Evolutionary conservation across 2,329 filamentous ascomycete species (phyloP).

Genomic region (Aspergillus awamori): DNA sequence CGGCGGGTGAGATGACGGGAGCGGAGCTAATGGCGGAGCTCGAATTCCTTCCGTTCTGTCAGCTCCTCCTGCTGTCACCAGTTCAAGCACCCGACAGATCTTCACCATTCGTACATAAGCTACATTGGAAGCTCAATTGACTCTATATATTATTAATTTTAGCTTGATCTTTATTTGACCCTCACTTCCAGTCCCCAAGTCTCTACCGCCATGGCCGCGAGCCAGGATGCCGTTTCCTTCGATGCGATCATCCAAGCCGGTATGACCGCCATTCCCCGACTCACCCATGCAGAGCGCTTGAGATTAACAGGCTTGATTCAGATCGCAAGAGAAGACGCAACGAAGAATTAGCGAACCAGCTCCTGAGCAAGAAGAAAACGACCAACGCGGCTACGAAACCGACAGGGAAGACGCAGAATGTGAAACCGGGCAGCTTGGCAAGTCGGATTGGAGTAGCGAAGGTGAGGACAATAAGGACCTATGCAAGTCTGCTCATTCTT

Average conservation of each 20-base stretch:
- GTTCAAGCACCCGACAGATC: not conserved
- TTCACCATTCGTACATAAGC: not conserved
- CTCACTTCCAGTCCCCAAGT: constrained; percentile 8
- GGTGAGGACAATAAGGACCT: constrained; percentile 37
- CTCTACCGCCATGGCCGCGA: constrained; percentile 37
- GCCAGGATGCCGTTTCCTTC: constrained; percentile 48
- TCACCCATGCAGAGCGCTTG: not conserved
- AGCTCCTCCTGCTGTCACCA: not conserved
- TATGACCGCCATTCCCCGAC: constrained; percentile 30
- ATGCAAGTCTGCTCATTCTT: not conserved
- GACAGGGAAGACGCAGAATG: constrained; percentile 43
- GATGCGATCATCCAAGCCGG: constrained; percentile 56
- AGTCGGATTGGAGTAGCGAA: constrained; percentile 64
- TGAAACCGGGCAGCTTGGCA: constrained; percentile 55
- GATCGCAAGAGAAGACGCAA: constrained; percentile 59
- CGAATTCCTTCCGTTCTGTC: not conserved
- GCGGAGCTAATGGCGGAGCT: constrained; percentile 3
- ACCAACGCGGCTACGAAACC: constrained; percentile 50
- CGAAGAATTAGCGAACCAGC: constrained; percentile 60
- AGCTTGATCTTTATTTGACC: not conserved
- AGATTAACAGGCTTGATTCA: constrained; percentile 5
- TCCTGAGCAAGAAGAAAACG: constrained; percentile 59
- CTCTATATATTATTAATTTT: not conserved
- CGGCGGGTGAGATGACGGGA: not conserved
- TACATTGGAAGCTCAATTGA: not conserved